Percentiles rank a stretch among this genome's conserved stretches.
These are phyloP conservation scores for Peribolospora baueri DNA, from an alignment of 768 basidiomycete genomes.

Conservation along the genomic window DNA sequence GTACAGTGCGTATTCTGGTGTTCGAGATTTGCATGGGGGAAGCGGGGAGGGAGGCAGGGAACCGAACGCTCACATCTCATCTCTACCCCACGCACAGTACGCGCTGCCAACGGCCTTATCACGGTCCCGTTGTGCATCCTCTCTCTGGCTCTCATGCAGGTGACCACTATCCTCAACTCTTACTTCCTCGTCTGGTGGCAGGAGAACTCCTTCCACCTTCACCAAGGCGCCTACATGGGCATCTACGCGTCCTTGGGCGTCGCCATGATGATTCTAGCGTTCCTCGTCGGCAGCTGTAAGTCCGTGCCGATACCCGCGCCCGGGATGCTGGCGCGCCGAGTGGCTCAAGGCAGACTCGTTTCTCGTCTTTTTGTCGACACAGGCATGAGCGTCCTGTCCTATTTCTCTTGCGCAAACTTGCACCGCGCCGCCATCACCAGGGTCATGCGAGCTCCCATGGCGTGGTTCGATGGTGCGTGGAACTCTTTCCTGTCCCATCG, in stretches of 20 bases:
- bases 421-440: constrained; percentile 42
- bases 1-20: neutral
- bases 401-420: constrained; percentile 36
- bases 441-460: constrained; percentile 65
- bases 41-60: too few species aligned
- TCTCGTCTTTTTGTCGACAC: constrained; percentile 19
- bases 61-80: too few species aligned
- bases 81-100: constrained; percentile 13
- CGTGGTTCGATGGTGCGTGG: constrained; percentile 59
- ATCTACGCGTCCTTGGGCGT: constrained; percentile 51
- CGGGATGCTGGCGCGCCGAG: too few species aligned
- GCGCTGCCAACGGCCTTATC: constrained; percentile 40
- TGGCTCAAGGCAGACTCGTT: neutral
- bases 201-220: constrained; percentile 33
- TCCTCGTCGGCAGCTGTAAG: neutral
- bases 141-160: constrained; percentile 42
- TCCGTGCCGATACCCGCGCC: neutral
- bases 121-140: constrained; percentile 41
- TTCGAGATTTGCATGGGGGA: neutral
- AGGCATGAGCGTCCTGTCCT: constrained; percentile 23
- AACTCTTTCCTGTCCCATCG: too few species aligned
- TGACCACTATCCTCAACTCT: constrained; percentile 40
- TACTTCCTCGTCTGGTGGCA: constrained; percentile 68
- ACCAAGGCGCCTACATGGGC: constrained; percentile 34
- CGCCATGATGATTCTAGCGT: constrained; percentile 19